Evolutionary conservation across 495 filamentous ascomycete species (phyloP).

Genomic region (Daldinia caldariorum): DNA sequence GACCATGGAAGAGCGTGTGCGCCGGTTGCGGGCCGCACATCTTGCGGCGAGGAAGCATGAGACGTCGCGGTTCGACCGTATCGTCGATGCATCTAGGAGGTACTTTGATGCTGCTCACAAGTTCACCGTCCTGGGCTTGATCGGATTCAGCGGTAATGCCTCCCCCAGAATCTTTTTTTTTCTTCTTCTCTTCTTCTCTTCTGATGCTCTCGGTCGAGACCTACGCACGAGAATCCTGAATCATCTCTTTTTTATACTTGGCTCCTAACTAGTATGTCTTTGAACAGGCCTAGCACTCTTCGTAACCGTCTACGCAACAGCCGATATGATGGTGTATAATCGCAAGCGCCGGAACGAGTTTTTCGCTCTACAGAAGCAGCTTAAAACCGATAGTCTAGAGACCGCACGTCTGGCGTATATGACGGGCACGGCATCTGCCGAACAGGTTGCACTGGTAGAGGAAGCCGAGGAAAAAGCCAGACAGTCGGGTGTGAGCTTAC

Average conservation of each 20-base stretch:
- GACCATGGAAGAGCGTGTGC: slow-evolving; percentile 90
- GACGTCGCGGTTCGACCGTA: slow-evolving; percentile 71
- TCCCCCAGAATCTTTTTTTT: neutral
- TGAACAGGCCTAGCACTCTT: slow-evolving; percentile 72
- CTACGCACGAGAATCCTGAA: too few relatives aligned
- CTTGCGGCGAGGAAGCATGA: slow-evolving; percentile 72
- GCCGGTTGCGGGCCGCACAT: slow-evolving; percentile 83
- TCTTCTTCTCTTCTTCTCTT: too few relatives aligned
- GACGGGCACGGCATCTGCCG: slow-evolving; percentile 68
- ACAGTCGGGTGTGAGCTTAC: slow-evolving; percentile 50
- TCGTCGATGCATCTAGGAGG: slow-evolving; percentile 72
- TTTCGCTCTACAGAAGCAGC: slow-evolving; percentile 67
- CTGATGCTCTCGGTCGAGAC: neutral
- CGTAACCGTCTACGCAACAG: slow-evolving; percentile 80
- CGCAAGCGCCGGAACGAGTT: slow-evolving; percentile 73
- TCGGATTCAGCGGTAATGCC: slow-evolving; percentile 78
- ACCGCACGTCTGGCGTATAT: slow-evolving; percentile 69
- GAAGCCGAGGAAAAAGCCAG: slow-evolving; percentile 50
- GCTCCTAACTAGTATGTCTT: slow-evolving; percentile 5
- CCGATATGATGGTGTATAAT: slow-evolving; percentile 90
- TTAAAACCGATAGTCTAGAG: slow-evolving; percentile 62
- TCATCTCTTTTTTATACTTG: neutral
- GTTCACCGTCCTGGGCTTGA: slow-evolving; percentile 75
- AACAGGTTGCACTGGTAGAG: slow-evolving; percentile 61
- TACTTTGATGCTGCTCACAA: slow-evolving; percentile 88